A percentile compares a stretch with the other conserved stretches of the same genome.
phyloP scores from a whole-genome alignment of 169 alveolate genomes.

The Cyclospora cayetanensis region DNA sequence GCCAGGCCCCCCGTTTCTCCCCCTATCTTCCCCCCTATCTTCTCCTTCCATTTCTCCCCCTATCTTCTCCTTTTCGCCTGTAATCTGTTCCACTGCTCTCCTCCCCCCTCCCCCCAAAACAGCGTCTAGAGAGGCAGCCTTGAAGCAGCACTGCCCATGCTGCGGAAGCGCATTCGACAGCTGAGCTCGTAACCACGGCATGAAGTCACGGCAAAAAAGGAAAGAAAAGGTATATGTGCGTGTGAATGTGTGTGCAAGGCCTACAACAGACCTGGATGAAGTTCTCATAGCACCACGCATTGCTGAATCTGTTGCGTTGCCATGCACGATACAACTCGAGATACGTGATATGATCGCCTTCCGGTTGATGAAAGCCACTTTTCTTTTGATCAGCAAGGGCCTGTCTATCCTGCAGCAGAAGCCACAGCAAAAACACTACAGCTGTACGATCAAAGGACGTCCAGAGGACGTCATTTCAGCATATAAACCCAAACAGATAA shows the following conservation, averaged over 20 bases:
- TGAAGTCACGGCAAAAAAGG: neutral
- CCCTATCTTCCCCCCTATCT: no score
- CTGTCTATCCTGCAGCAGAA: slow-evolving; percentile 90
- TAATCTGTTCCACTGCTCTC: no score
- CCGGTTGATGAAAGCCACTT: slow-evolving; percentile 95
- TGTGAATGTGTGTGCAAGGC: neutral
- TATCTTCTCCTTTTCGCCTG: no score
- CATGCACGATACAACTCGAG: slow-evolving; percentile 96
- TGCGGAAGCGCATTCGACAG: no score
- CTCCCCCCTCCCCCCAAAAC: no score
- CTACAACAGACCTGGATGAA: slow-evolving; percentile 91
- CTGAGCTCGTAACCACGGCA: no score
- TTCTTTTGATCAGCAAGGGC: slow-evolving; percentile 96
- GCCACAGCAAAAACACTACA: neutral
- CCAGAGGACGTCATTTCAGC: no score
- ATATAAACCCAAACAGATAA: neutral
- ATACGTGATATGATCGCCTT: slow-evolving; percentile 98
- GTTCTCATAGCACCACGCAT: slow-evolving; percentile 98
- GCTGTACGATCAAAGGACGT: neutral
- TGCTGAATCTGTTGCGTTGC: slow-evolving; percentile 92
- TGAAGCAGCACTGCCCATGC: no score
- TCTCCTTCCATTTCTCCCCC: no score
- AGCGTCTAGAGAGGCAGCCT: no score
- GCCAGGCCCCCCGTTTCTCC: no score
- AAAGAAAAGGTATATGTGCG: neutral